These are phyloP conservation scores for Lithospermum erythrorhizon DNA, from an alignment of 257 asterid genomes.

Conservation along the genomic window DNA sequence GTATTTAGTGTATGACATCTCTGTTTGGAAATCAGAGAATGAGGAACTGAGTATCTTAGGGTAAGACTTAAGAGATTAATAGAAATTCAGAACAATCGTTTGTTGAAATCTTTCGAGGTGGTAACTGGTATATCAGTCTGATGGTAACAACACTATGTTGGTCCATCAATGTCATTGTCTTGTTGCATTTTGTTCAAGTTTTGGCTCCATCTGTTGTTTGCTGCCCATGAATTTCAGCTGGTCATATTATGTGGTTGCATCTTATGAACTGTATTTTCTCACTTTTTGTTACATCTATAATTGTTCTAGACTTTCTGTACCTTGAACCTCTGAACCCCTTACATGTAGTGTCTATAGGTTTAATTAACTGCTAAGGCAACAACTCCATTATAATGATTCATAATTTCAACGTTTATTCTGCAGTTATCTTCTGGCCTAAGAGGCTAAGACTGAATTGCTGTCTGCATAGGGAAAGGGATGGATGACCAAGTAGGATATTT, in stretches of 20 bases:
- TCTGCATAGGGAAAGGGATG: slow-evolving; percentile 7
- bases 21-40: not conserved
- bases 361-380: not conserved
- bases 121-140: slow-evolving; percentile 15
- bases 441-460: too few relatives aligned
- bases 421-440: slow-evolving; percentile 1
- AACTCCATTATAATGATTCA: not conserved
- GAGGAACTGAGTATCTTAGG: not conserved
- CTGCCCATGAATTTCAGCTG: slow-evolving; percentile 27
- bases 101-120: not conserved
- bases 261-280: slow-evolving; percentile 21
- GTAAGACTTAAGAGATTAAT: not conserved
- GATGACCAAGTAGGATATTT: slow-evolving; percentile 28
- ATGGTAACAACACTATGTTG: slow-evolving; percentile 18
- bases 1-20: too few relatives aligned
- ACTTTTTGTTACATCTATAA: not conserved
- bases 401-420: slow-evolving; percentile 2
- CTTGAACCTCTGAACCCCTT: not conserved
- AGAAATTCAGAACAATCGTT: too few relatives aligned
- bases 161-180: slow-evolving; percentile 11
- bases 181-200: slow-evolving; percentile 19
- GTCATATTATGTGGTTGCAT: slow-evolving; percentile 48
- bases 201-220: slow-evolving; percentile 32
- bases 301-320: not conserved
- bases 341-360: not conserved